Base-by-base conservation (phyloP, 2,329 filamentous ascomycete species). In the Cladosporium phlei region DNA sequence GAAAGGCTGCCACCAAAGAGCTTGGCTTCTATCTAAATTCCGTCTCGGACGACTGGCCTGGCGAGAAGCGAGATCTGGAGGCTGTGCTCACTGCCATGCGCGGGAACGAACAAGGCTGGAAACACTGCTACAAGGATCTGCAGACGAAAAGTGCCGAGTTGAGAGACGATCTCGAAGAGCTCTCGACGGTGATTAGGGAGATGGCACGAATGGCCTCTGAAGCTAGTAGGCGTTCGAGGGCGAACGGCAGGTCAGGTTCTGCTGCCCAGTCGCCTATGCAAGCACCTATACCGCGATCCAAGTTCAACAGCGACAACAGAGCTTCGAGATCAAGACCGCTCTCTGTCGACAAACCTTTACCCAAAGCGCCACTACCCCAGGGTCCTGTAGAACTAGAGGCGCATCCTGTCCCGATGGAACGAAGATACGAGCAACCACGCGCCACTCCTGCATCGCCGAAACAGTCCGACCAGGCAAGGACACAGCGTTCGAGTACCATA, bases 41-140 rank as follows among this genome's bases (percentile, higher is more conserved):
- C 25, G 78, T 94, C 51, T 76, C 79, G 35, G 72, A 81, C 28
- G 74, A 78, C 4, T 73, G 76, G 54, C 80, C 79, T 64, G 76
- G 80, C 47, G 68, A 75, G 42, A 70, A 76, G 12, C 66, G 70
- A 20, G 80, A 84, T 38, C 78, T 86, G 17, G 74, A 77, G 27
- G 82, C 86, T 37, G 88, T 95, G 16, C 93, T 86, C 57, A 79
- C 83, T 30, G 88, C 90, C 28, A 97, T 97, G 90, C 85, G 86
- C 59, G 87, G 88, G 25, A 97, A 97, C 57, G 84, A 89, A 7
- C 86, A 94, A 53, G 89, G 90, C 33, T 97, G 91, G 91, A 80
- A 83, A 48, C 81, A 83, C 47, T 88, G 88, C 5, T 83, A 95
- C 59, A 76, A 82, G 45, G 84, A 85, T 46, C 74, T 96, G 49